Evolutionary conservation across 2,329 filamentous ascomycete species (phyloP), one percentile per base, ranked within the genome.

Genomic region (Beauveria rudraprayagi): DNA sequence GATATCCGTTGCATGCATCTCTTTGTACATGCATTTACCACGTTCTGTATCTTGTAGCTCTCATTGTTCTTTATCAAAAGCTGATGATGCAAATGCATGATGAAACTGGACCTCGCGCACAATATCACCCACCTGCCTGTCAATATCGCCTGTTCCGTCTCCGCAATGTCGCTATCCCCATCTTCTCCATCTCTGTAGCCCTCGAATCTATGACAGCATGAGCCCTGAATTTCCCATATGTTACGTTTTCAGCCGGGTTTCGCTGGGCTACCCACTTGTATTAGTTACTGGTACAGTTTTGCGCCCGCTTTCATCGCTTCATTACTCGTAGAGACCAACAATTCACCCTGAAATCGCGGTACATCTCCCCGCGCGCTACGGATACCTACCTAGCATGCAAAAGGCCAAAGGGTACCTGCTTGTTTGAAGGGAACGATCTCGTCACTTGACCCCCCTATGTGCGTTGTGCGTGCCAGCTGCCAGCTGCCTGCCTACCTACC

Each of bases 271-370:
- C 34, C 34, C 34, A 37, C 34, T 37, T 37, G 34, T 16, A 14
- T 14, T 34, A 14, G 30, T 14, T 34, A 34, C 30, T 34, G 30
- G 30, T 34, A 34, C 30, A 34, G 30, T n/a, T 17, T 47, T 30
- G 43, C 43, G 19, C 43, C 26, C 11, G 43, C 54, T 48, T 16
- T 7, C 37, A 19, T 24, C 44, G 30, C 43, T 56, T 37, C 57
- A 53, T 54, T 60, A 60, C 48, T 60, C 57, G 57, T 60, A 60
- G 41, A 53, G 10, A 54, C 48, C 34, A 53, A 34, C 17, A 22
- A 57, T 50, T 46, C 50, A 11, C 50, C 50, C 17, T 44, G 3
- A 5, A n/a, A n/a, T 40, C 34, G 34, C 22, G 30, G 56, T 46
- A 59, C 37, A 47, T 43, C 24, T 30, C n/a, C 34, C 47, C 55